Conservation (phyloP, 2,329 filamentous ascomycete species). For the Gnomoniopsis sp. region DNA sequence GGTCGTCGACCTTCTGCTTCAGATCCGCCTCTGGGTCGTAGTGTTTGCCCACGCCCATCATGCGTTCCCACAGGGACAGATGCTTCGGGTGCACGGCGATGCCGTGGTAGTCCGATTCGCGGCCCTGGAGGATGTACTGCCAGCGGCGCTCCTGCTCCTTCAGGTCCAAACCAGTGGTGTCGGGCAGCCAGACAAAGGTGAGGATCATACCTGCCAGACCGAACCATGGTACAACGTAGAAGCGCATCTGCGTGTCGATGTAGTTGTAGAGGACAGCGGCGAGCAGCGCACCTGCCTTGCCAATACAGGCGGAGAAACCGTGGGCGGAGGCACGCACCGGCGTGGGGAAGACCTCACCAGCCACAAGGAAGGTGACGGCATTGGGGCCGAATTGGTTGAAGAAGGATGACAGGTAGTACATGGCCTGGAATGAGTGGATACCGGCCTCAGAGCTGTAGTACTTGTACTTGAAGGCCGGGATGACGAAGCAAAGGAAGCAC, state of each 20-base stretch:
- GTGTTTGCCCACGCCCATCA: conserved; percentile 71
- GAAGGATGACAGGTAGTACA: conserved; percentile 97
- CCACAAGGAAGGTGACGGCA: conserved; percentile 92
- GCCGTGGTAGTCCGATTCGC: conserved; percentile 82
- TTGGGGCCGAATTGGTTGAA: conserved; percentile 99
- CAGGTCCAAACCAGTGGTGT: conserved; percentile 92
- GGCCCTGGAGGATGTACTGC: conserved; percentile 77
- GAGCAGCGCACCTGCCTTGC: conserved; percentile 83
- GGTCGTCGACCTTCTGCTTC: conserved; percentile 79
- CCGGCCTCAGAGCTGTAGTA: conserved; percentile 72
- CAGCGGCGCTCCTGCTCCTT: conserved; percentile 97
- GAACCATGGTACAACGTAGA: conserved; percentile 94
- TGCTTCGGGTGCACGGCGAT: conserved; percentile 89
- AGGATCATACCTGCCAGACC: conserved; percentile 82
- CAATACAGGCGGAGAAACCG: conserved; percentile 87
- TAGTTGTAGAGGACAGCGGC: conserved; percentile 94
- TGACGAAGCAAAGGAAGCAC: conserved; percentile 89
- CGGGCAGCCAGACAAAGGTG: conserved; percentile 85
- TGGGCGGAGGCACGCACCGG: conserved; percentile 90
- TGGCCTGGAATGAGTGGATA: conserved; percentile 89
- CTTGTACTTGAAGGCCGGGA: conserved; percentile 83
- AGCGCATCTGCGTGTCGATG: conserved; percentile 79
- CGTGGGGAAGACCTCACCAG: conserved; percentile 94
- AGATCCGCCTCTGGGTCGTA: conserved; percentile 84
- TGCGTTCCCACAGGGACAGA: conserved; percentile 82